Evolutionary conservation across 768 basidiomycete genomes (phyloP).

Genomic region (Cystobasidium tubakii): DNA sequence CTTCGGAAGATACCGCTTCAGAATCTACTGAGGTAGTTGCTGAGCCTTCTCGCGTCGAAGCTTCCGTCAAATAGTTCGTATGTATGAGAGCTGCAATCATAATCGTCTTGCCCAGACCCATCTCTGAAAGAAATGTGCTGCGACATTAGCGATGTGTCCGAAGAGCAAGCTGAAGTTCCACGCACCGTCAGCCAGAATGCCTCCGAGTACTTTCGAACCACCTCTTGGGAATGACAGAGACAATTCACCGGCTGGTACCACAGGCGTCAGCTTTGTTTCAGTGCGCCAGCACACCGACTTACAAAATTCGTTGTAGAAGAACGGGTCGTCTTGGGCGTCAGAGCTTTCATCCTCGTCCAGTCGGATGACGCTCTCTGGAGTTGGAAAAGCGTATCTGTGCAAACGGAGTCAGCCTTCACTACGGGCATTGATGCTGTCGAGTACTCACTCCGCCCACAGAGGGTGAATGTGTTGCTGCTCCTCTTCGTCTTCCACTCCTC

Average conservation of each 20-base stretch:
- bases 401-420: constrained; percentile 13
- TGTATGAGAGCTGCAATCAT: constrained; percentile 71
- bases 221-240: constrained; percentile 77
- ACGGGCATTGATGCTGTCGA: constrained; percentile 44
- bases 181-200: constrained; percentile 73
- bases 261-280: background rate
- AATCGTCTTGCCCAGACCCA: constrained; percentile 95
- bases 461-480: constrained; percentile 80
- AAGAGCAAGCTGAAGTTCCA: background rate
- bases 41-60: constrained; percentile 42
- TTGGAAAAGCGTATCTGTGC: constrained; percentile 64
- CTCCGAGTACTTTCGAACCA: constrained; percentile 69
- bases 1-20: background rate
- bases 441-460: constrained; percentile 76
- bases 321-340: constrained; percentile 69
- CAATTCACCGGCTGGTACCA: constrained; percentile 59
- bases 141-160: background rate
- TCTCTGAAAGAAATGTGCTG: constrained; percentile 45
- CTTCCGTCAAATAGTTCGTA: constrained; percentile 36
- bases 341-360: constrained; percentile 74
- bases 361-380: constrained; percentile 61
- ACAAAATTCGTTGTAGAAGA: constrained; percentile 87
- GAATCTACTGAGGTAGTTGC: background rate
- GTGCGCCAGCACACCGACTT: constrained; percentile 46
- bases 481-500: constrained; percentile 62